Base-by-base conservation (phyloP, 257 asterid species). In the Voacanga thouarsii region DNA sequence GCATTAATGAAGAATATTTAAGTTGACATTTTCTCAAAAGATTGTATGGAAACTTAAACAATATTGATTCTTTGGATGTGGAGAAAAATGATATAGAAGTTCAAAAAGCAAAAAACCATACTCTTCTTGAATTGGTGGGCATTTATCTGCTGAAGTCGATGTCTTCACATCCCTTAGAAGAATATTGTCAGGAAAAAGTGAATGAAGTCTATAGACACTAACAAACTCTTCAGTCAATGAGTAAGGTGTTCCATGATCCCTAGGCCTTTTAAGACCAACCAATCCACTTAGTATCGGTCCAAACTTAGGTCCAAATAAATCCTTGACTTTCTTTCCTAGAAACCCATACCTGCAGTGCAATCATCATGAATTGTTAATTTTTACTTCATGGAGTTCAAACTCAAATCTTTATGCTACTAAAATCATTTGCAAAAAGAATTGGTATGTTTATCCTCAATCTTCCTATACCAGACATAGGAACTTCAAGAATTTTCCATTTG, bases 171-270 rank as follows among this genome's bases (percentile, higher is more conserved):
- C 84, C 60, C 86, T 66, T 23, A 83, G 75, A 55, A 67, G 50
- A 68, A 80, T 43, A 24, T 66, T 80, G 64, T 83, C 86, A 16
- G 84, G 86, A 41, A 83, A 74, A 26, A 83, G 82, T 7, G 84
- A 47, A 74, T 83, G 86, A 80, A 80, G 77, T 73, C 86, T 77
- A 57, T 83, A 83, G 57, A 83, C 84, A 66, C 84, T 80, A 23
- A 83, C 86, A 66, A 80, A 83, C 63, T 83, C 86, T 72, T 83
- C 84, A 45, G 84, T 83, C 67, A 83, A 74, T 14, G 86, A 83
- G 78, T 80, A 80, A 9, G 86, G 84, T 8, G 67, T 65, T 77
- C 84, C 86, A 83, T 83, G 86, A 69, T 83, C 84, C 79, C 44
- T 67, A 10, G 86, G 86, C 53, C 39, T 69, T 59, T 51, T 80